These are phyloP conservation scores for Circinella minor DNA, from an alignment of 371 early-diverging fungal genomes.

Conservation along the genomic window DNA sequence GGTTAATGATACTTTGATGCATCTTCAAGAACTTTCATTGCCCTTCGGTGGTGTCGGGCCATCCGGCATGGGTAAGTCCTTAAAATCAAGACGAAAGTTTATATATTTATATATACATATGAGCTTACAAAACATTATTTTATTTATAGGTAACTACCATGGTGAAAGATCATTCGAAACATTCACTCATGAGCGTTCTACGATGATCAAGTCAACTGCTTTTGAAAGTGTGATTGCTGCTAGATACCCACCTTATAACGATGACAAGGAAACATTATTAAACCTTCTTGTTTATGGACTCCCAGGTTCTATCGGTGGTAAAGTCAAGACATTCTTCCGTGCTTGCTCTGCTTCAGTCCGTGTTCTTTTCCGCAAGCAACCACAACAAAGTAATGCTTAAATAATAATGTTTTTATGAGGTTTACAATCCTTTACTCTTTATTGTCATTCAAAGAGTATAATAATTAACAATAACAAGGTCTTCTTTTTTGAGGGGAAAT, in stretches of 20 bases:
- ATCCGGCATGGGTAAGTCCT: slow-evolving; percentile 73
- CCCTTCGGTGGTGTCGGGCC: slow-evolving; percentile 91
- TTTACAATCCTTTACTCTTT: background rate
- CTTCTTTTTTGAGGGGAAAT: background rate
- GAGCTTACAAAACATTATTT: too few relatives aligned
- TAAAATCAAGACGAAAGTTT: too few relatives aligned
- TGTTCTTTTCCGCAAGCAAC: slow-evolving; percentile 17
- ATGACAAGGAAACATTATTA: slow-evolving; percentile 36
- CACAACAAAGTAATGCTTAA: slow-evolving; percentile 10
- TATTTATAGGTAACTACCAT: slow-evolving; percentile 58
- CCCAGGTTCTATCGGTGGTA: slow-evolving; percentile 30
- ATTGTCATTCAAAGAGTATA: too few relatives aligned
- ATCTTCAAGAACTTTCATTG: slow-evolving; percentile 48
- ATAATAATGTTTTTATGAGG: background rate
- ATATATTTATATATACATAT: too few relatives aligned
- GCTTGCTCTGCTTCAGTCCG: slow-evolving; percentile 21
- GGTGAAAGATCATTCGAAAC: slow-evolving; percentile 78
- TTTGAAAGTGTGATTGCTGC: slow-evolving; percentile 49
- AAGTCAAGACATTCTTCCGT: slow-evolving; percentile 29
- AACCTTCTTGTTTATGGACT: slow-evolving; percentile 21
- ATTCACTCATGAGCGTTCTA: slow-evolving; percentile 70
- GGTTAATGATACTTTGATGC: slow-evolving; percentile 78
- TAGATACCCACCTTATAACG: slow-evolving; percentile 57
- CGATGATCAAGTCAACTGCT: slow-evolving; percentile 55
- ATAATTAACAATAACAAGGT: too few relatives aligned